phyloP scores from a whole-genome alignment of 371 early-diverging fungal species.

The Circinella minor region DNA sequence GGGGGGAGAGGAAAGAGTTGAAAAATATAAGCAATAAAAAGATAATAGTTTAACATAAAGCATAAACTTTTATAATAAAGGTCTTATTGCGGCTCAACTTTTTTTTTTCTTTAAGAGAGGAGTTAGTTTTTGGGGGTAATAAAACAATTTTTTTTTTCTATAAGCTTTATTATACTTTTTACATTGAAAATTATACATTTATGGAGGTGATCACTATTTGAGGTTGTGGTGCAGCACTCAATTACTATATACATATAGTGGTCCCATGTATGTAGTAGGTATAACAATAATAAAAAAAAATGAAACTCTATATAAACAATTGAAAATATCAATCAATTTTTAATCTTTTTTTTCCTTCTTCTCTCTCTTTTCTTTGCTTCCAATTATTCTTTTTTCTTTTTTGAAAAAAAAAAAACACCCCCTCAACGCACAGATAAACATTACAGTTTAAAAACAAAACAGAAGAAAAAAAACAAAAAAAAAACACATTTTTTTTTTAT shows the following conservation, averaged over 20 bases:
- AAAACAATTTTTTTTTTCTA: not conserved
- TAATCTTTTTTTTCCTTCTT: not conserved
- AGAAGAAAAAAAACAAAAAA: no score
- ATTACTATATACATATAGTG: no score
- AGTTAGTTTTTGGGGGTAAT: not conserved
- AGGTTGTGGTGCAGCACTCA: not conserved
- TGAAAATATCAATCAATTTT: not conserved
- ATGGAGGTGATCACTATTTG: not conserved
- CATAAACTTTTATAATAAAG: no score
- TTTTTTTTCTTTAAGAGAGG: no score
- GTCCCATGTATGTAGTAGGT: no score
- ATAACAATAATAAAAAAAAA: not conserved
- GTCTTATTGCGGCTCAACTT: no score
- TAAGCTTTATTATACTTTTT: not conserved
- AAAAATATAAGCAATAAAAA: not conserved
- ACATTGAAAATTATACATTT: constrained; percentile 3
- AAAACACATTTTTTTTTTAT: not conserved
- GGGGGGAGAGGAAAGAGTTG: constrained; percentile 1
- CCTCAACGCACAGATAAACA: no score
- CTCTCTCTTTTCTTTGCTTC: not conserved
- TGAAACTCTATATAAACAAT: not conserved
- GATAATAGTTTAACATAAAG: no score
- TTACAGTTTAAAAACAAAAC: no score
- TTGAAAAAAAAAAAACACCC: not conserved
- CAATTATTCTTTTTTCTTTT: not conserved